Percentiles rank a stretch among this genome's conserved stretches.
Evolutionary conservation across 805 yeast genomes (phyloP).

Genomic region (Lachancea fermentati): DNA sequence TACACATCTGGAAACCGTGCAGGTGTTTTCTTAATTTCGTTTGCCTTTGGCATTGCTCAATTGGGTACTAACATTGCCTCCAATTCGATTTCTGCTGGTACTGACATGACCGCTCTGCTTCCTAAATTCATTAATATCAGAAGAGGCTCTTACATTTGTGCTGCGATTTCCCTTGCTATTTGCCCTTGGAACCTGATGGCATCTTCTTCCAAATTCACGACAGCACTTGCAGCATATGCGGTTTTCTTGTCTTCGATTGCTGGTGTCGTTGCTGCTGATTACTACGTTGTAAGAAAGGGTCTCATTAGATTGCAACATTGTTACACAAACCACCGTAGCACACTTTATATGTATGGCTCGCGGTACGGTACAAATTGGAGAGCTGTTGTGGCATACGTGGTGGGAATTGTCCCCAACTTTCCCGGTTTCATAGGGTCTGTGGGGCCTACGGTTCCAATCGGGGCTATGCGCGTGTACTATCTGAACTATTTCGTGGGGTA

Average conservation of each 20-base stretch:
- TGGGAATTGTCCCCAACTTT: slow-evolving; percentile 36
- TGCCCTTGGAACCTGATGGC: slow-evolving; percentile 76
- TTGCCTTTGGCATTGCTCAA: slow-evolving; percentile 65
- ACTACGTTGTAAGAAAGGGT: slow-evolving; percentile 67
- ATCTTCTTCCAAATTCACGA: slow-evolving; percentile 62
- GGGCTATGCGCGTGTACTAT: slow-evolving; percentile 69
- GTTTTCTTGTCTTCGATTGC: slow-evolving; percentile 76
- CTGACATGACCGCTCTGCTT: slow-evolving; percentile 50
- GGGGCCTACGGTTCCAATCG: slow-evolving; percentile 69
- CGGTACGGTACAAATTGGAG: slow-evolving; percentile 66
- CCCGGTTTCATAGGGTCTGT: slow-evolving; percentile 45
- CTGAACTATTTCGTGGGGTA: slow-evolving; percentile 77
- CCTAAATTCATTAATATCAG: slow-evolving; percentile 55
- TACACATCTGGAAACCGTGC: slow-evolving; percentile 51
- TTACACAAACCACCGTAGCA: slow-evolving; percentile 39
- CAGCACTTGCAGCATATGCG: slow-evolving; percentile 70
- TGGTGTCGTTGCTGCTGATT: slow-evolving; percentile 55
- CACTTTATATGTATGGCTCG: slow-evolving; percentile 49
- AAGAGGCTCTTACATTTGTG: slow-evolving; percentile 63
- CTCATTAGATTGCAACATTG: slow-evolving; percentile 55
- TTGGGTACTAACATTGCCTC: slow-evolving; percentile 71
- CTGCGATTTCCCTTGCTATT: slow-evolving; percentile 56
- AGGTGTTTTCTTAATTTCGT: slow-evolving; percentile 63
- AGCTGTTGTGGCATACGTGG: slow-evolving; percentile 59
- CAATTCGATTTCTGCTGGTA: slow-evolving; percentile 55